These are phyloP conservation scores for Carnegiea gigantea DNA, from an alignment of 179 eudicot species.

Conservation along the genomic window DNA sequence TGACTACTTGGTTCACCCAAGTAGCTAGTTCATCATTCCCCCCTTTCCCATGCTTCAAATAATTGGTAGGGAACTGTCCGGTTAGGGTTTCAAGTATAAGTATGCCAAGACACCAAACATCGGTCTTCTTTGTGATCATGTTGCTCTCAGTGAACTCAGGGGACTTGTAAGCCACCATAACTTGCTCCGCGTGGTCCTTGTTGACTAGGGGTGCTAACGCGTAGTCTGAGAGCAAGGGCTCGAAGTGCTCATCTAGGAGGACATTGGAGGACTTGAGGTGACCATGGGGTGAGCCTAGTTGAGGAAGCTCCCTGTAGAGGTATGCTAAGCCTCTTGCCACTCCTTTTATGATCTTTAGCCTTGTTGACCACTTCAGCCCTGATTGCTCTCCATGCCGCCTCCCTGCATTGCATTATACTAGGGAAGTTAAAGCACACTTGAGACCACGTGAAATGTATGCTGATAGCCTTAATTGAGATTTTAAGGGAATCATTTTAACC, in stretches of 20 bases:
- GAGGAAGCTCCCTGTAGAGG: conserved; percentile 62
- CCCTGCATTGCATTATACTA: background rate
- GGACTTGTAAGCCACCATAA: conserved; percentile 84
- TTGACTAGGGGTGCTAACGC: conserved; percentile 61
- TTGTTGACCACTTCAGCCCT: conserved; percentile 59
- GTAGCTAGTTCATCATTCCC: conserved; percentile 57
- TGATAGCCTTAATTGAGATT: too few species aligned
- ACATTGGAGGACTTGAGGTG: conserved; percentile 91
- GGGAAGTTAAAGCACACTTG: background rate
- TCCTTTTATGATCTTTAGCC: conserved; percentile 76
- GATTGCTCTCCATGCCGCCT: conserved; percentile 47
- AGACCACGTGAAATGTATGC: too few species aligned
- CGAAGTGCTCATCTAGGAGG: conserved; percentile 51
- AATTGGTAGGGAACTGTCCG: conserved; percentile 71
- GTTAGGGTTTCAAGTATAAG: conserved; percentile 70
- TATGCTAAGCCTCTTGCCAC: conserved; percentile 73
- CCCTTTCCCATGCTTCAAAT: conserved; percentile 59
- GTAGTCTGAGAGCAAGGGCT: conserved; percentile 69
- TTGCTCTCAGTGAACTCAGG: conserved; percentile 54
- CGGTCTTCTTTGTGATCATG: conserved; percentile 53
- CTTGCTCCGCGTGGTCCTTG: conserved; percentile 69
- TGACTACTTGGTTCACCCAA: conserved; percentile 72
- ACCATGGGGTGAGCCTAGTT: conserved; percentile 68
- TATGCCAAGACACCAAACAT: conserved; percentile 87
- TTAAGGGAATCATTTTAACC: too few species aligned